Base-by-base conservation (phyloP, 305 asterid genomes). In the Salvia sclarea region DNA sequence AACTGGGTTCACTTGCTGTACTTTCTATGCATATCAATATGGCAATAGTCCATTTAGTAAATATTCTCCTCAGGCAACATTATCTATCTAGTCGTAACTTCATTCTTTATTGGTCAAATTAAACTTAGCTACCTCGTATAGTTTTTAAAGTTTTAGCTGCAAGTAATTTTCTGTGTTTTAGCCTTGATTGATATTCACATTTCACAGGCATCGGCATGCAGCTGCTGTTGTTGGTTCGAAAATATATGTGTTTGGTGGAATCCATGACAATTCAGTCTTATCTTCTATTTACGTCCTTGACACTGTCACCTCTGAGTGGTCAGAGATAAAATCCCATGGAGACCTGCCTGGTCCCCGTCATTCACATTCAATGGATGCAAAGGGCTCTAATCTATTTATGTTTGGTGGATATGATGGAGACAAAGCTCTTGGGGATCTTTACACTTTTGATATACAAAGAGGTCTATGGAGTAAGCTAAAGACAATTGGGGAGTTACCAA, bases 381-480 rank as follows among this genome's bases (percentile, higher is more conserved):
- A 75, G 57, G 85, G 83, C 24, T 69, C 88, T 52, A 74, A 68
- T 64, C 78, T 95, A 72, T 95, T 82, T 71, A 28, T 89, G 54
- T 89, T 91, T 76, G 99, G 98, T 80, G 99, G 99, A 79, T 83
- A 83, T 79, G 71, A 85, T 72, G 96, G 97, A 40, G 97, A 86
- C 78, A 91, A 79, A 79, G 92, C 95, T 60, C 82, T 95, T 13
- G 86, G 89, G 37, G 96, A 86, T 78, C 87, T 95, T 21, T 75
- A 82, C 75, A 72, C 79, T 77, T 86, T 89, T 73, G 90, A 91
- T 67, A 67, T 83, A 73, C 77, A 84, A 72, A 78, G 85, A 30
- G 64, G 83, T 41, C 22, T 71, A 8, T 91, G 99, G 96, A 88
- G 73, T 76, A 86, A 78, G 82, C 72, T 77, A 63, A 77, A 75